phyloP scores from a whole-genome alignment of 495 filamentous ascomycete species.

The Tetracladium setigerum region DNA sequence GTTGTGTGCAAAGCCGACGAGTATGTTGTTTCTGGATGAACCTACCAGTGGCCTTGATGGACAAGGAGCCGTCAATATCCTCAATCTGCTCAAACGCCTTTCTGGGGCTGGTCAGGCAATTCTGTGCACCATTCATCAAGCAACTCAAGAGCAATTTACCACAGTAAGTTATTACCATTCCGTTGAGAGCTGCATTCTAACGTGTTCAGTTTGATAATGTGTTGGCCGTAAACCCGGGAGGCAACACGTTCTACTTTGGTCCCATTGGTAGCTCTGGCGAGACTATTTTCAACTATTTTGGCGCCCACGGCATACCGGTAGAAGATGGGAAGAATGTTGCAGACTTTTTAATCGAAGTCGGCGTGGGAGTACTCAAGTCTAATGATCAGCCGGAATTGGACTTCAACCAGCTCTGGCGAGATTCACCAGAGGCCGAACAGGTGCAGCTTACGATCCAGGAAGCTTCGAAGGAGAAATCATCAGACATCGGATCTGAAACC shows the following conservation, averaged over 20 bases:
- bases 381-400: conserved; percentile 53
- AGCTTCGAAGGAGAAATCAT: too few relatives aligned
- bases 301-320: too few relatives aligned
- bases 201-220: conserved; percentile 57
- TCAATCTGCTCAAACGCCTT: conserved; percentile 76
- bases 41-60: conserved; percentile 80
- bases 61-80: conserved; percentile 77
- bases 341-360: conserved; percentile 73
- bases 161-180: conserved; percentile 77
- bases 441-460: conserved; percentile 58
- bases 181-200: conserved; percentile 67
- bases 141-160: too few relatives aligned
- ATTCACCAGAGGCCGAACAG: conserved; percentile 47
- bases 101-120: conserved; percentile 79
- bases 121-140: conserved; percentile 81
- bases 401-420: conserved; percentile 72
- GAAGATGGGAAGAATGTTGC: too few relatives aligned
- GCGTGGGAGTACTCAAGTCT: conserved; percentile 63
- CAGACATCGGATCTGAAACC: too few relatives aligned
- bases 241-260: conserved; percentile 68
- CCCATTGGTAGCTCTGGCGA: conserved; percentile 33
- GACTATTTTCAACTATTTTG: too few relatives aligned
- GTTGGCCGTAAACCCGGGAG: conserved; percentile 59
- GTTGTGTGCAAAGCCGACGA: conserved; percentile 70
- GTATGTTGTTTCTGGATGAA: conserved; percentile 82